A percentile compares a stretch with the other conserved stretches of the same genome.
Evolutionary conservation across 257 asterid genomes (phyloP).

Genomic region (Perilla frutescens): DNA sequence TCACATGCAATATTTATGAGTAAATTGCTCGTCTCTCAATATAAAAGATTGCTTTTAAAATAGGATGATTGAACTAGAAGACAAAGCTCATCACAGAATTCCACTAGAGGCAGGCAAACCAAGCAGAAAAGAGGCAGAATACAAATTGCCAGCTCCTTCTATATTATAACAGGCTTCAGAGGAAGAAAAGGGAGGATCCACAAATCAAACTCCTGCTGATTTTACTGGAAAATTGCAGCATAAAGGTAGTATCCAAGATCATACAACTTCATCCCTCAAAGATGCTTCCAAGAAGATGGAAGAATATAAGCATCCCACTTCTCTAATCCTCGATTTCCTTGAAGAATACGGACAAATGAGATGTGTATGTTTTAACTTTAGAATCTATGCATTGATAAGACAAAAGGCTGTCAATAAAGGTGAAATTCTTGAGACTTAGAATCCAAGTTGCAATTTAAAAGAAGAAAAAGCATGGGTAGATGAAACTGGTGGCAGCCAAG

Average conservation of each 20-base stretch:
- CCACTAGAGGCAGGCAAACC: neutral
- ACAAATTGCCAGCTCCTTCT: neutral
- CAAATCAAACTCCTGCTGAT: neutral
- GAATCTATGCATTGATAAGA: no score
- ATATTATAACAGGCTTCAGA: neutral
- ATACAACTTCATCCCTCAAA: neutral
- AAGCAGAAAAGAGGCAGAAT: neutral
- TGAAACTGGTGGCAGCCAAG: neutral
- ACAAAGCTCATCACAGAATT: neutral
- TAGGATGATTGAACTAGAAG: neutral
- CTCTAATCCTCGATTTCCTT: no score
- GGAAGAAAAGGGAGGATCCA: neutral
- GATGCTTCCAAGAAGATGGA: neutral
- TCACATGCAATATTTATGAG: neutral
- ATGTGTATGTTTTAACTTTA: no score
- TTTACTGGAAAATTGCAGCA: slow-evolving; percentile 9
- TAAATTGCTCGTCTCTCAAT: neutral
- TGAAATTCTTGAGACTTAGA: neutral
- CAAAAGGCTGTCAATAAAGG: no score
- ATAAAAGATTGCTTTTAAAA: neutral
- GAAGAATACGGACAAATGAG: no score
- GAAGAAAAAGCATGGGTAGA: no score
- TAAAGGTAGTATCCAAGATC: neutral
- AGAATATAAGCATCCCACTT: no score
- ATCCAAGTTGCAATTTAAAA: neutral